phyloP scores from a whole-genome alignment of 495 filamentous ascomycete species.

The Penicillium paxilli region DNA sequence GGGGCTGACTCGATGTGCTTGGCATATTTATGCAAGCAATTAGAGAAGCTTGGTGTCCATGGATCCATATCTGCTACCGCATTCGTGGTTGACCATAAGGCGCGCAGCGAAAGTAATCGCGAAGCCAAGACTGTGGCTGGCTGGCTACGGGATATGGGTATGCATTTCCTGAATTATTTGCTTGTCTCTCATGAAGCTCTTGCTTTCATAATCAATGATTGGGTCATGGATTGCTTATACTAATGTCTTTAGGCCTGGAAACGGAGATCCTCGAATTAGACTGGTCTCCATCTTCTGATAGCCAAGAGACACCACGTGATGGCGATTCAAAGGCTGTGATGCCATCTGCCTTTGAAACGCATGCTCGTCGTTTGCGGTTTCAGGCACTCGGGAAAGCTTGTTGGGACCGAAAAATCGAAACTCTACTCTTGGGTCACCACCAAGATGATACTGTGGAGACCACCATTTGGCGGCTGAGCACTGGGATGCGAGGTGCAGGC shows the following conservation, averaged over 20 bases:
- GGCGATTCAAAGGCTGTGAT: slow-evolving; percentile 41
- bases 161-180: no score
- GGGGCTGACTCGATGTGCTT: slow-evolving; percentile 97
- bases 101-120: slow-evolving; percentile 62
- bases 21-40: slow-evolving; percentile 64
- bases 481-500: slow-evolving; percentile 61
- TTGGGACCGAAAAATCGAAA: slow-evolving; percentile 39
- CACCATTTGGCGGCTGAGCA: slow-evolving; percentile 69
- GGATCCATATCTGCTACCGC: slow-evolving; percentile 49
- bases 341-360: slow-evolving; percentile 70
- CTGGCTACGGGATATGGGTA: slow-evolving; percentile 50
- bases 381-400: slow-evolving; percentile 66
- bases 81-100: slow-evolving; percentile 78
- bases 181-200: no score
- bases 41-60: slow-evolving; percentile 30
- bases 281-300: slow-evolving; percentile 37
- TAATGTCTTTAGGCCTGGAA: slow-evolving; percentile 42
- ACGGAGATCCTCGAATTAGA: slow-evolving; percentile 51
- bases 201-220: no score
- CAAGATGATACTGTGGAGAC: slow-evolving; percentile 87
- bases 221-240: neutral
- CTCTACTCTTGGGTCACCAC: slow-evolving; percentile 79
- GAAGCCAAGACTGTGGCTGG: slow-evolving; percentile 65
- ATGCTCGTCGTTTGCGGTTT: slow-evolving; percentile 75
- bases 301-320: slow-evolving; percentile 7